A percentile compares a stretch with the other conserved stretches of the same genome.
phyloP scores from a whole-genome alignment of 208 protist species.

The Balamuthia mandrillaris region DNA sequence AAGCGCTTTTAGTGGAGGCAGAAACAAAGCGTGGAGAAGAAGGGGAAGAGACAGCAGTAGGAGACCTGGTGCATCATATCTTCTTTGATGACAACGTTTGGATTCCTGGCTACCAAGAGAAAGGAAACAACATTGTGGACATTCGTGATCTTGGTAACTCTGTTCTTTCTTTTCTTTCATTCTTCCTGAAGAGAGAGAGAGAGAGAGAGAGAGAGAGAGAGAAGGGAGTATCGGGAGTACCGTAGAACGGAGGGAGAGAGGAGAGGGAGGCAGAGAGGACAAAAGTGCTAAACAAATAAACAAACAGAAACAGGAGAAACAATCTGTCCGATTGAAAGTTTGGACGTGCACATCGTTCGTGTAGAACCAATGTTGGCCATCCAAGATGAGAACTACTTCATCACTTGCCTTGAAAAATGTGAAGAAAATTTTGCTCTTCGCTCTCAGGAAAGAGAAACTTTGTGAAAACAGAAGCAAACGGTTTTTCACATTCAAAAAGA shows the following conservation, averaged over 20 bases:
- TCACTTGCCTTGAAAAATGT: not conserved
- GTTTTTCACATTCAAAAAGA: too few relatives aligned
- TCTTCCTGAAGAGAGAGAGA: not conserved
- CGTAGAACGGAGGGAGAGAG: too few relatives aligned
- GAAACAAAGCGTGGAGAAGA: too few relatives aligned
- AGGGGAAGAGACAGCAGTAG: too few relatives aligned
- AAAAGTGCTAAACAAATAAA: too few relatives aligned
- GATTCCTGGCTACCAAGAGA: not conserved
- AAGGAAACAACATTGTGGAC: conserved; percentile 20
- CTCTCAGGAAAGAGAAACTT: too few relatives aligned
- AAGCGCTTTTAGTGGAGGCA: too few relatives aligned
- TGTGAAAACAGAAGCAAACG: too few relatives aligned
- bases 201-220: too few relatives aligned
- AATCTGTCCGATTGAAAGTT: not conserved
- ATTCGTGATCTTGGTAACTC: not conserved
- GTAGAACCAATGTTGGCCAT: conserved; percentile 1
- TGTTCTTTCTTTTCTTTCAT: not conserved
- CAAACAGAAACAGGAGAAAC: not conserved
- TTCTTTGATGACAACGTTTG: conserved; percentile 30
- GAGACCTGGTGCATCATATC: not conserved
- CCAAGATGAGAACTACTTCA: not conserved
- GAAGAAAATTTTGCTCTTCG: too few relatives aligned
- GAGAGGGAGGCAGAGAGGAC: too few relatives aligned
- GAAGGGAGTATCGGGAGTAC: too few relatives aligned
- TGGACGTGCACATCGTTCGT: not conserved